phyloP scores from a whole-genome alignment of 2,329 filamentous ascomycete species.

The Cercospora beticola region DNA sequence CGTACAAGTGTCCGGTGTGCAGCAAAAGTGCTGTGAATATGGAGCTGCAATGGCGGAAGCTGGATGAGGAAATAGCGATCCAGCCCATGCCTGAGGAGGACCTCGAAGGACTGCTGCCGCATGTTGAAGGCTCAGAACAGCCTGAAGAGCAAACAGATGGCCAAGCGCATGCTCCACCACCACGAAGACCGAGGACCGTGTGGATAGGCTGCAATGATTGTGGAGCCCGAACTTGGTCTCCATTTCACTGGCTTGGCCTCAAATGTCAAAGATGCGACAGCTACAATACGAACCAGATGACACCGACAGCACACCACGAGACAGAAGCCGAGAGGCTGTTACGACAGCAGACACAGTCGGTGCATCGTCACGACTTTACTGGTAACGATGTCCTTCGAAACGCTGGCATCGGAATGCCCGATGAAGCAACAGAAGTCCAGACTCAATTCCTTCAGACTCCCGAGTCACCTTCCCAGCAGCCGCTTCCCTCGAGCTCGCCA shows the following conservation, averaged over 20 bases:
- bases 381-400: slow-evolving; percentile 37
- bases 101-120: slow-evolving; percentile 32
- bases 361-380: slow-evolving; percentile 39
- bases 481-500: slow-evolving; percentile 20
- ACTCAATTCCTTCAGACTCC: slow-evolving; percentile 22
- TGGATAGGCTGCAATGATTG: slow-evolving; percentile 94
- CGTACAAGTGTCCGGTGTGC: slow-evolving; percentile 96
- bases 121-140: slow-evolving; percentile 16
- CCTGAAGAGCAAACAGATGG: slow-evolving; percentile 33
- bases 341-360: slow-evolving; percentile 31
- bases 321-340: slow-evolving; percentile 37
- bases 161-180: slow-evolving; percentile 2
- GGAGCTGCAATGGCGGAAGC: slow-evolving; percentile 88
- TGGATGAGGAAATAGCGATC: slow-evolving; percentile 80
- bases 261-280: slow-evolving; percentile 69
- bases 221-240: slow-evolving; percentile 77
- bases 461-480: slow-evolving; percentile 17
- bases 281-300: slow-evolving; percentile 54
- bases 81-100: slow-evolving; percentile 79
- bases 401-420: slow-evolving; percentile 35
- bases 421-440: slow-evolving; percentile 23
- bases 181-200: slow-evolving; percentile 51
- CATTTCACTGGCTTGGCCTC: slow-evolving; percentile 91
- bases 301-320: slow-evolving; percentile 42
- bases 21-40: slow-evolving; percentile 97